Evolutionary conservation across 805 yeast genomes (phyloP), one percentile per base, ranked within the genome.

Genomic region (Teunomyces funiuensis): DNA sequence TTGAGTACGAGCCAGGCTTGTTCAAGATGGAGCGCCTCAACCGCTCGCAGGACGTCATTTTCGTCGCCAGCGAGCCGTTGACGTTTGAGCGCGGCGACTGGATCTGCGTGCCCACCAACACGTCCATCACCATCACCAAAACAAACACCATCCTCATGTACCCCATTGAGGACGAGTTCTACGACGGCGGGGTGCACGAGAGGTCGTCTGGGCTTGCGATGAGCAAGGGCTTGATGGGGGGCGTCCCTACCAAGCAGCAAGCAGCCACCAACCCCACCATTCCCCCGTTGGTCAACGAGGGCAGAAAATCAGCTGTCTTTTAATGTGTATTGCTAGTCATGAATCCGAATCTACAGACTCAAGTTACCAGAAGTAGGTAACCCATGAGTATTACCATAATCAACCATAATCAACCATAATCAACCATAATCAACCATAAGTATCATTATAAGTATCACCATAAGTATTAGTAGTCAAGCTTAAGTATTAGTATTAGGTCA

Each of bases 81-180:
- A 93, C 99, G 0, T 93, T 93, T 61, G 98, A 93, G 66, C 71
- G 99, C 42, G 91, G 90, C 28, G 99, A 93, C 64, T 93, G 99
- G 99, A 86, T 91, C 39, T 83, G 97, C 3, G 95, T 93, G 0
- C 98, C 98, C 2, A 85, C 98, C 1, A 93, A 93, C 60, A 85
- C 97, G 3, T 69, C 84, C 1, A 61, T 93, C 11, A 86, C 96
- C 0, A 81, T 93, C 44, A 82, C 80, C 49, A 82, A 80, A 42
- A 63, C 61, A 42, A 96, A 90, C 60, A 88, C 95, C 1, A 93
- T 93, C 3, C 69, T 93, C 36, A 67, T 93, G 66, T 96, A 90
- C 59, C 99, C 99, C 2, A 86, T 93, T 30, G 69, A 75, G 36
- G 98, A 93, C 60, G 96, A 93, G 61, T 90, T 82, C 66, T 90